Base-by-base conservation (phyloP, 31 red algal species). In the Endocladia muricata region DNA sequence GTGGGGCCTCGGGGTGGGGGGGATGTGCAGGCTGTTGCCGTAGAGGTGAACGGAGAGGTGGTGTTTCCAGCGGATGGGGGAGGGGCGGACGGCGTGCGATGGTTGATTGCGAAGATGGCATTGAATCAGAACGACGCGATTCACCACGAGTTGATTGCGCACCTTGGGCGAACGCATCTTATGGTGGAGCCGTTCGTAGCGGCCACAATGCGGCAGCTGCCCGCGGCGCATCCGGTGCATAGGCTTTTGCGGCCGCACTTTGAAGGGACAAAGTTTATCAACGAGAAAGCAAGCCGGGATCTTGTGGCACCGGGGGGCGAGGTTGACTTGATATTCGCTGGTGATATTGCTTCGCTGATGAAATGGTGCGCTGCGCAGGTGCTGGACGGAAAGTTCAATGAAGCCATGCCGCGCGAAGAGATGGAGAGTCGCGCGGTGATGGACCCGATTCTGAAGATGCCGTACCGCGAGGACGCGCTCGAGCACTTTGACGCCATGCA, bases 391-490 rank as follows among this genome's bases (percentile, higher is more conserved):
- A 31, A 44, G 35, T 81, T 81, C 60, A 81, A 81, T 51, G 41
- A 64, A 17, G 48, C 41, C 6, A 49, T 81, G 4, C 77, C 77
- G 3, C 28, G 55, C 23, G 21, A 22, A 28, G 77, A 81, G 2
- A 5, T 81, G 40, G 36, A 40, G 4, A 28, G 33, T 2, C 61
- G 77, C 32, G 77, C 63, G 19, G 6, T 81, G 4, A 29, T 81
- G 2, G 36, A 81, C 39, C 31, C 62, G 19, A 41, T 37, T 23
- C 62, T 81, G 4, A 17, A 26, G 5, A n/a, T 70, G n/a, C 63
- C 77, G 22, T 81, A 81, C 60, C 77, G 77, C 11, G 77, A 81
- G 9, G 77, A 81, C 60, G 77, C 66, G 17, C 61, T 81, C 26
- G 77, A 21, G 22, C 62, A 71, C 22, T 81, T 51, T 19, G 31